Conservation (phyloP, 2,329 filamentous ascomycete species). For the Neoarthrinium moseri region DNA sequence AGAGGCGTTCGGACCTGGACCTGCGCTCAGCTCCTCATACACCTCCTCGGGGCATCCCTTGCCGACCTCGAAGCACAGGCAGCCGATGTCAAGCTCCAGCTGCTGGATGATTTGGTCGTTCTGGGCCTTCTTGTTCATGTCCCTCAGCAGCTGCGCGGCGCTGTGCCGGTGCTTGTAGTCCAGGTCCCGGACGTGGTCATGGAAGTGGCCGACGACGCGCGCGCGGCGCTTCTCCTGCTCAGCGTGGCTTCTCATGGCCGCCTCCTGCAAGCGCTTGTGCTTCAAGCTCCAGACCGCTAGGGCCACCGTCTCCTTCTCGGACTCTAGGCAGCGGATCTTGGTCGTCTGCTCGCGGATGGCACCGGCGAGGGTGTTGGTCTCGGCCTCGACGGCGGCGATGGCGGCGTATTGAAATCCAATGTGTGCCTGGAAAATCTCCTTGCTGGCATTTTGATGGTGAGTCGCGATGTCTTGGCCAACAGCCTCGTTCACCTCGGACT, state of each 20-base stretch:
- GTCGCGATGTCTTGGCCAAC: not conserved
- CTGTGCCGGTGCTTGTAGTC: not conserved
- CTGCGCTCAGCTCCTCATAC: constrained; percentile 5
- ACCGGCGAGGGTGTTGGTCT: not conserved
- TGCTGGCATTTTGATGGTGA: not conserved
- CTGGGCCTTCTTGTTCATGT: not conserved
- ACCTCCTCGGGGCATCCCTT: constrained; percentile 3
- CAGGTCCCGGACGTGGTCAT: constrained; percentile 11
- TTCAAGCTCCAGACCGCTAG: constrained; percentile 5
- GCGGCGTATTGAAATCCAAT: not conserved
- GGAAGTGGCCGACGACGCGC: constrained; percentile 14
- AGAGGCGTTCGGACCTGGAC: not conserved
- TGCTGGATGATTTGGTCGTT: constrained; percentile 2
- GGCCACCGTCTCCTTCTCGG: not conserved
- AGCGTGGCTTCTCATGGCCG: constrained; percentile 11
- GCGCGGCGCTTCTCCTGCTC: constrained; percentile 1
- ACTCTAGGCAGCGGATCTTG: not conserved
- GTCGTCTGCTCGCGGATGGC: not conserved
- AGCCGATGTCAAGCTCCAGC: not conserved
- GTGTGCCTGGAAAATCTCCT: constrained; percentile 3
- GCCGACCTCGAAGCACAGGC: constrained; percentile 3
- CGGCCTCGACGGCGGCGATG: not conserved
- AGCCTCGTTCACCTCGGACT: not conserved
- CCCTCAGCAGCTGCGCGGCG: not conserved
- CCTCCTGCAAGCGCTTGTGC: constrained; percentile 8